Conservation (phyloP, 306 rosid genomes). For the Lithocarpus polystachyus region DNA sequence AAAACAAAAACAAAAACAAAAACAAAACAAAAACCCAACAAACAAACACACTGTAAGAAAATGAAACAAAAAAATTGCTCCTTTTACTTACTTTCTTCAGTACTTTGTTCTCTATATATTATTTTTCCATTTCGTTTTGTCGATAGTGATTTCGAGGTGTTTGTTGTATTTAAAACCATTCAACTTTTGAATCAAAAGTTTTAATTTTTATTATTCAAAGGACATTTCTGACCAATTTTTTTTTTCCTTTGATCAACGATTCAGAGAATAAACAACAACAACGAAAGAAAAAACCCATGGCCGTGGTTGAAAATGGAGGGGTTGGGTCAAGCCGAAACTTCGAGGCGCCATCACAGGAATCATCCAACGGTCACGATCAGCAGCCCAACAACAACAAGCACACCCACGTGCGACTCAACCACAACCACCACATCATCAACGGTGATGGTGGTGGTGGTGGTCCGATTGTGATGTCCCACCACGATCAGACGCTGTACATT, state of each 20-base stretch:
- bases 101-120: not conserved
- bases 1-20: not conserved
- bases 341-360: slow-evolving; percentile 39
- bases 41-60: not conserved
- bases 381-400: slow-evolving; percentile 8
- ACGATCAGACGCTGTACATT: slow-evolving; percentile 26
- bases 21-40: not conserved
- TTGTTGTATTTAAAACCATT: not conserved
- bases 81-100: not conserved
- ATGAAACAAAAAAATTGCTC: not conserved
- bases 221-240: not conserved
- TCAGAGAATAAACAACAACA: not conserved
- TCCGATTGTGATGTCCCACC: slow-evolving; percentile 9
- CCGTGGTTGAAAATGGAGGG: slow-evolving; percentile 80
- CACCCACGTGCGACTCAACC: slow-evolving; percentile 16
- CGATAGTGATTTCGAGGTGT: slow-evolving; percentile 14
- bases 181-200: not conserved
- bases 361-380: slow-evolving; percentile 41
- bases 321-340: slow-evolving; percentile 31
- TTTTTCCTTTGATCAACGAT: not conserved
- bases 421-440: slow-evolving; percentile 10
- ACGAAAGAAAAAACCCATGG: slow-evolving; percentile 45
- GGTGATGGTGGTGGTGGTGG: not conserved
- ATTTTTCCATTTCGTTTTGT: slow-evolving; percentile 13
- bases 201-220: not conserved